phyloP scores from a whole-genome alignment of 805 yeast genomes.

The Candida broadrunensis region DNA sequence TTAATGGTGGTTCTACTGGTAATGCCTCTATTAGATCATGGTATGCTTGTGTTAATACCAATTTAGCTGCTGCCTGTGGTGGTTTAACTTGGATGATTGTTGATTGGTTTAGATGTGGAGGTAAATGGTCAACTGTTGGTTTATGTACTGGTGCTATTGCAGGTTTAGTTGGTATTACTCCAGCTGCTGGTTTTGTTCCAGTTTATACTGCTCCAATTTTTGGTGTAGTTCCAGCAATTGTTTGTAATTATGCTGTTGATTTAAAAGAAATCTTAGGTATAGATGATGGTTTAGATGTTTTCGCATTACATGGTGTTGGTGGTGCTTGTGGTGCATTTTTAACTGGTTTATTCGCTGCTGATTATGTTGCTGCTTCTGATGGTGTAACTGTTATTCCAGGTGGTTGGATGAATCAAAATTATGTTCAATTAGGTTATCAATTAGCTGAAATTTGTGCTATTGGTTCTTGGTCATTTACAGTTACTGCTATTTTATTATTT shows the following conservation, averaged over 20 bases:
- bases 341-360: slow-evolving; percentile 92
- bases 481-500: slow-evolving; percentile 66
- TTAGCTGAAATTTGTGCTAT: slow-evolving; percentile 72
- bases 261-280: slow-evolving; percentile 67
- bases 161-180: slow-evolving; percentile 93
- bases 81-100: slow-evolving; percentile 93
- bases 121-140: slow-evolving; percentile 91
- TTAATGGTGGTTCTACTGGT: slow-evolving; percentile 98
- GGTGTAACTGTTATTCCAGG: slow-evolving; percentile 58
- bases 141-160: slow-evolving; percentile 92
- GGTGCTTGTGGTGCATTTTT: slow-evolving; percentile 79
- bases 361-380: slow-evolving; percentile 82
- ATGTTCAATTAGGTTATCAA: slow-evolving; percentile 82
- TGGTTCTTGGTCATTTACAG: slow-evolving; percentile 70
- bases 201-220: slow-evolving; percentile 83
- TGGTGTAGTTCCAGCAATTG: slow-evolving; percentile 73
- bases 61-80: slow-evolving; percentile 90
- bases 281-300: slow-evolving; percentile 95
- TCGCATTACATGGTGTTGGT: slow-evolving; percentile 92
- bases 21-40: slow-evolving; percentile 89
- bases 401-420: slow-evolving; percentile 88
- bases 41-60: slow-evolving; percentile 92
- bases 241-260: slow-evolving; percentile 85
- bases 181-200: slow-evolving; percentile 96
- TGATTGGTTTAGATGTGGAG: slow-evolving; percentile 82